Evolutionary conservation across 305 asterid genomes (phyloP).

Genomic region (Fraxinus greggii): DNA sequence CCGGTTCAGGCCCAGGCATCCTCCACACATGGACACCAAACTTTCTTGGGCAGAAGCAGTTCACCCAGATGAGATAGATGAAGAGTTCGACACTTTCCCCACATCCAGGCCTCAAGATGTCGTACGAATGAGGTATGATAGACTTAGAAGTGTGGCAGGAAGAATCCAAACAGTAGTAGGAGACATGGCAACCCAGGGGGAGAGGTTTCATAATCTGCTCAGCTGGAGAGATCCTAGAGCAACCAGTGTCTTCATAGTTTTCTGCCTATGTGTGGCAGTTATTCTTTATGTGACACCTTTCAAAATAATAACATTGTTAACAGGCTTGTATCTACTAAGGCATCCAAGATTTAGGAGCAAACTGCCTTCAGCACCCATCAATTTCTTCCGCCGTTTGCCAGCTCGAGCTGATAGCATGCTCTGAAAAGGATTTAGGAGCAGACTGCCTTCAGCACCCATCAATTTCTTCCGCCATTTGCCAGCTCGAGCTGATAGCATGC

Average conservation of each 20-base stretch:
- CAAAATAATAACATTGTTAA: slow-evolving; percentile 36
- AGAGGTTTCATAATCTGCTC: slow-evolving; percentile 51
- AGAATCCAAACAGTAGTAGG: slow-evolving; percentile 56
- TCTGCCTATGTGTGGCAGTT: slow-evolving; percentile 43
- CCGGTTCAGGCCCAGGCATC: slow-evolving; percentile 41
- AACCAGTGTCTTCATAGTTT: slow-evolving; percentile 35
- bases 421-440: slow-evolving; percentile 42
- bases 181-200: slow-evolving; percentile 75
- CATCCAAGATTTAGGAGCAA: slow-evolving; percentile 57
- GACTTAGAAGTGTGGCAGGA: slow-evolving; percentile 54
- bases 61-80: slow-evolving; percentile 58
- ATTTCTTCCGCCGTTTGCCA: slow-evolving; percentile 56
- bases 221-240: slow-evolving; percentile 79
- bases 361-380: slow-evolving; percentile 48
- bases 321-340: slow-evolving; percentile 44
- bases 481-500: slow-evolving; percentile 47
- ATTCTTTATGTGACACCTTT: slow-evolving; percentile 51
- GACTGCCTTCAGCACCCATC: slow-evolving; percentile 47
- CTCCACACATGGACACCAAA: slow-evolving; percentile 61
- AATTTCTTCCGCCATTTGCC: slow-evolving; percentile 55
- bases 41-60: slow-evolving; percentile 53
- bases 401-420: slow-evolving; percentile 51
- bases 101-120: slow-evolving; percentile 39
- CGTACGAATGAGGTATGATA: slow-evolving; percentile 47
- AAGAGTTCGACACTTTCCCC: slow-evolving; percentile 57